Evolutionary conservation across 2,329 filamentous ascomycete species (phyloP), one percentile per base, ranked within the genome.

Genomic region (Penicillium hesseltinei): DNA sequence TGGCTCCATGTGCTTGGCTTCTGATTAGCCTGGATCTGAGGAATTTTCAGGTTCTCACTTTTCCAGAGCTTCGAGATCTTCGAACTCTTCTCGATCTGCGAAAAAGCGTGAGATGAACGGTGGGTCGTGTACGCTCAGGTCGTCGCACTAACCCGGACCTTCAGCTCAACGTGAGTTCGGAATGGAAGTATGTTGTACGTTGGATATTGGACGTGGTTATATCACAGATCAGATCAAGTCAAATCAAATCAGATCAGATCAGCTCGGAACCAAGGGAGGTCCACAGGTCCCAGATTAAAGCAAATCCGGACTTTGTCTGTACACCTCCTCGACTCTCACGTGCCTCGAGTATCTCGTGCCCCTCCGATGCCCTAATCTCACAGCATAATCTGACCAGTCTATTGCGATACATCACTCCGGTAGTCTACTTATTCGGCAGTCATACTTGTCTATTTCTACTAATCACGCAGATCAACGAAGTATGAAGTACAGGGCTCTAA

Each of bases 51-150:
- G 39, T 27, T 27, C 29, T 10, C 19, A 31, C 25, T 40, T 33
- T 11, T 43, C 17, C 17, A 23, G 9, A 29, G 42, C 8, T 53
- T 48, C 7, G 19, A 23, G 15, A 31, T 17, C 27, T 13, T 4
- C 5, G 11, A 23, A 33, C 19, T 23, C 21, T 23, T 21, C 36
- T 52, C n/a, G 54, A 57, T 57, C 50, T 36, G 35, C 21, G 35
- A 23, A 35, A 54, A 39, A 43, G 21, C 27, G 25, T 36, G 35
- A 50, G 38, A 54, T 54, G 58, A 61, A 59, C 53, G 51, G 59
- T 61, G 59, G 59, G 57, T 61, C 59, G 43, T 35, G 40, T 42
- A 35, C 33, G 49, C 48, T 43, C 49, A 52, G 42, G 38, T 47
- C 54, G 51, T 55, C 39, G 39, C 39, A 46, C 50, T 52, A 52